Percentiles rank a stretch among this genome's conserved stretches.
Conservation (phyloP, 108 stramenopile genomes). For the Cyclotella distinguenda region DNA sequence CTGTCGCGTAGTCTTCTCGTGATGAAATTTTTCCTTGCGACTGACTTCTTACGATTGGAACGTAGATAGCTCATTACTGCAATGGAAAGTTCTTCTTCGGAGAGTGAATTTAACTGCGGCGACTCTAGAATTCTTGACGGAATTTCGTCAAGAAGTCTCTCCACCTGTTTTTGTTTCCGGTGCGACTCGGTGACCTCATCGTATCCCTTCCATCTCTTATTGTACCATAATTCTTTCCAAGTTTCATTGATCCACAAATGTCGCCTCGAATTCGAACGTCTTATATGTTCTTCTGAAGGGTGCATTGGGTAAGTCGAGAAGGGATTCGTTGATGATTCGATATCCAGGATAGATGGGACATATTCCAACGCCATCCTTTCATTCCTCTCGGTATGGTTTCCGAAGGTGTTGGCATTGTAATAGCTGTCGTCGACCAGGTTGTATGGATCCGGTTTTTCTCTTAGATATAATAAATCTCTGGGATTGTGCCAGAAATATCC, state of each 20-base stretch:
- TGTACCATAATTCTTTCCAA: conserved; percentile 72
- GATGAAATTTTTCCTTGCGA: conserved; percentile 35
- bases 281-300: conserved; percentile 41
- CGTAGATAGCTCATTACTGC: conserved; percentile 56
- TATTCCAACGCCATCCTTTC: conserved; percentile 27
- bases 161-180: conserved; percentile 23
- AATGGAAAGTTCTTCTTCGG: conserved; percentile 66
- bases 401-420: too few relatives aligned
- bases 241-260: conserved; percentile 62
- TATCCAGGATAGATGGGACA: conserved; percentile 9
- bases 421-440: conserved; percentile 23
- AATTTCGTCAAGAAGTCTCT: conserved; percentile 31
- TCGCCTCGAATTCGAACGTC: conserved; percentile 54
- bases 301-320: conserved; percentile 53
- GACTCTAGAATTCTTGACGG: conserved; percentile 50
- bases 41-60: conserved; percentile 47
- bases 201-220: conserved; percentile 65
- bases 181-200: conserved; percentile 4
- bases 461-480: conserved; percentile 42
- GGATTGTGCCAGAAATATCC: conserved; percentile 45
- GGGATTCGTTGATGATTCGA: conserved; percentile 39
- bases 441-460: conserved; percentile 44
- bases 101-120: conserved; percentile 48
- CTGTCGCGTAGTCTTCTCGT: conserved; percentile 28
- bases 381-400: conserved; percentile 22